Evolutionary conservation across 495 filamentous ascomycete genomes (phyloP), one percentile per base, ranked within the genome.

Genomic region (Penicillium pancosmium): DNA sequence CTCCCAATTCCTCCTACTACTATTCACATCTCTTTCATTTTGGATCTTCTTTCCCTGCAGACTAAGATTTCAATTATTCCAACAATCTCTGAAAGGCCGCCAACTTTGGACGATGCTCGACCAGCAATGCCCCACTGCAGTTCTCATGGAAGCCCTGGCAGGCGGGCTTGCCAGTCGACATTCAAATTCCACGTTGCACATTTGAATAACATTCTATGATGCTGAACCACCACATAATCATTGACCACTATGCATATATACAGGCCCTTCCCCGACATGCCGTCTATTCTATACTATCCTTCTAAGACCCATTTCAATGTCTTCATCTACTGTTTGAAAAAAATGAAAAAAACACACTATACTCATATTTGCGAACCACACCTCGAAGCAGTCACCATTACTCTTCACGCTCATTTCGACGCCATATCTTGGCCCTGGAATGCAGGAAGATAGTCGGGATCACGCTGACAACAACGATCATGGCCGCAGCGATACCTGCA

Each of bases 401-500:
- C 54, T 52, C 44, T 13, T 50, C 56, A 8, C 9, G 11, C n/a
- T 65, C 56, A n/a, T 38, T 31, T 13, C 43, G 55, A 56, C 68
- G 66, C 68, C 68, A 70, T 5, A 21, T 18, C 33, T 44, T 52
- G n/a, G 68, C 73, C 27, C 55, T 61, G 68, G 64, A 66, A 4
- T 74, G 72, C 51, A 77, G 47, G 9, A 74, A 23, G 35, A 76
- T 38, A 3, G 73, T 75, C 12, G 77, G 75, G 21, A 73, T 53
- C 9, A 80, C 66, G 56, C 75, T 76, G 31, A 70, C 61, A 2
- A n/a, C 71, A 27, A 78, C 51, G 16, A 79, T 53, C 15, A 79
- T 25, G 0, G 63, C 77, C 7, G 65, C 59, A 0, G 58, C 64
- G 46, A 80, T 59, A 0, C 73, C 79, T 12, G 73, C 66, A 57